Evolutionary conservation across 768 basidiomycete species (phyloP), one percentile per base, ranked within the genome.

Genomic region (Termitomyces sp.): DNA sequence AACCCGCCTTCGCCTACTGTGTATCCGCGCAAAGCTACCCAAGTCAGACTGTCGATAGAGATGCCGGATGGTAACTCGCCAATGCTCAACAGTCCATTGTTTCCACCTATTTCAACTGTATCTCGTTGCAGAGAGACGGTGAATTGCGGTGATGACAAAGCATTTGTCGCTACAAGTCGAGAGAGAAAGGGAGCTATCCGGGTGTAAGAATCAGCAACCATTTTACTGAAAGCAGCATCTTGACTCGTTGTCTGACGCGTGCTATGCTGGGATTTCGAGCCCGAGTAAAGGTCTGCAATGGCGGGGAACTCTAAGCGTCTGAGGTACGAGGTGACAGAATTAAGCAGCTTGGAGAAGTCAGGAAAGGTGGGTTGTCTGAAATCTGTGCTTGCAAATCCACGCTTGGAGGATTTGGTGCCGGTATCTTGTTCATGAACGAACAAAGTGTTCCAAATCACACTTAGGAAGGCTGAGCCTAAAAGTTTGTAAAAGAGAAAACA

Each of bases 71-170:
- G 89, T 7, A 90, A 73, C 53, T 78, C 81, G 5, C 90, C 90
- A 22, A 92, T 74, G 53, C 82, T 87, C 38, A 91, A 69, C 58
- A 81, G 68, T 2, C 89, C 88, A 14, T 77, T 71, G 57, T 88
- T 87, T 0, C 87, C 87, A 1, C 87, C 85, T n/a, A 87, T 72
- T 40, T 87, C 79, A 18, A 90, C 69, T 0, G 82, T n/a, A n/a
- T n/a, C n/a, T n/a, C n/a, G n/a, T n/a, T n/a, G n/a, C n/a, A n/a
- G n/a, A n/a, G n/a, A n/a, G n/a, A n/a, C n/a, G n/a, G n/a, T n/a
- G 55, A 85, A 80, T 73, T 82, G 74, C 0, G 85, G 83, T 20
- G 66, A 63, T 9, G 68, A 65, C 52, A 84, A 63, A 13, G 63
- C 61, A 4, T 65, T 66, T 10, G 68, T 68, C 8, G 76, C 66